phyloP scores from a whole-genome alignment of 2,329 filamentous ascomycete genomes.

The Fusarium xylarioides region DNA sequence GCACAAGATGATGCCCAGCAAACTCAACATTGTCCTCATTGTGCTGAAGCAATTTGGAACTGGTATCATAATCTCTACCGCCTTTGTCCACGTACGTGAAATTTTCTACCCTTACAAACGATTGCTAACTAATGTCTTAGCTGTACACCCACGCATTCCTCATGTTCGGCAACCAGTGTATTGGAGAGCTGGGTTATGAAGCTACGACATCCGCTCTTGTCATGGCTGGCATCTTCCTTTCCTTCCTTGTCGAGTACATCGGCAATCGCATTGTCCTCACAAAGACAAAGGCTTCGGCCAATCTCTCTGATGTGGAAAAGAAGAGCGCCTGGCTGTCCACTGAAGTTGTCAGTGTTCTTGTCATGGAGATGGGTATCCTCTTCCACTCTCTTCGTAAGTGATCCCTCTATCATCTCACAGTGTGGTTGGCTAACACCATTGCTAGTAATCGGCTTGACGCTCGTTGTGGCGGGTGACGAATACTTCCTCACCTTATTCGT shows the following conservation, averaged over 20 bases:
- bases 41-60: constrained; percentile 79
- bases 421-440: not conserved
- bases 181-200: constrained; percentile 74
- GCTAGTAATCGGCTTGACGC: constrained; percentile 69
- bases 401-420: not conserved
- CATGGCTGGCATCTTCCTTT: constrained; percentile 78
- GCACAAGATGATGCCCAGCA: constrained; percentile 63
- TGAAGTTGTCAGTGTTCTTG: constrained; percentile 68
- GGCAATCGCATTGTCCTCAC: constrained; percentile 66
- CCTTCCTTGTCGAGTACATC: constrained; percentile 75
- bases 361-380: constrained; percentile 77
- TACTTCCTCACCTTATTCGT: constrained; percentile 67
- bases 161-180: constrained; percentile 76
- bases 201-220: constrained; percentile 74
- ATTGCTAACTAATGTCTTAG: constrained; percentile 49
- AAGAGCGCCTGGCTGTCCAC: constrained; percentile 45
- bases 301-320: constrained; percentile 39
- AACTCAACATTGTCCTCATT: constrained; percentile 62
- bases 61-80: constrained; percentile 76
- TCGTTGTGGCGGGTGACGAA: constrained; percentile 67
- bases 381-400: constrained; percentile 75
- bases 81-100: constrained; percentile 69
- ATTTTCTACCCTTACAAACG: not conserved
- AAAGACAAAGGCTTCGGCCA: constrained; percentile 44
- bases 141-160: constrained; percentile 77